These are phyloP conservation scores for Malbranchea cinnamomea DNA, from an alignment of 2,329 filamentous ascomycete species.

Conservation along the genomic window DNA sequence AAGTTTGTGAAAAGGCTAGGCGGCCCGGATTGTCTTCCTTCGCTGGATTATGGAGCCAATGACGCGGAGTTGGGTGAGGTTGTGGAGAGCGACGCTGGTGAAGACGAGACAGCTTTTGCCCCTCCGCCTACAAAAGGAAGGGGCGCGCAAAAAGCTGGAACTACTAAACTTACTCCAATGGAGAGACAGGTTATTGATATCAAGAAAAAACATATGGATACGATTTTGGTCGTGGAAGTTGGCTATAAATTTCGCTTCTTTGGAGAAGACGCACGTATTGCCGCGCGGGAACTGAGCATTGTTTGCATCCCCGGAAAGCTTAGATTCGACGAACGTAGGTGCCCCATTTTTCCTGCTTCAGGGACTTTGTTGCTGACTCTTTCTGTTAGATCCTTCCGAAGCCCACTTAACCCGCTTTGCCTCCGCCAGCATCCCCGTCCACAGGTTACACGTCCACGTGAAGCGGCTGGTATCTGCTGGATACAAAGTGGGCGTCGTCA, in stretches of 20 bases:
- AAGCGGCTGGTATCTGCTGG: constrained; percentile 85
- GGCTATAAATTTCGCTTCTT: constrained; percentile 98
- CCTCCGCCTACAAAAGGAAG: constrained; percentile 33
- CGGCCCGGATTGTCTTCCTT: constrained; percentile 62
- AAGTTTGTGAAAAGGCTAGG: constrained; percentile 86
- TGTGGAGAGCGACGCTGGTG: constrained; percentile 44
- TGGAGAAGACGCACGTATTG: constrained; percentile 80
- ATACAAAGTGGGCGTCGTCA: constrained; percentile 88
- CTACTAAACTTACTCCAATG: constrained; percentile 84
- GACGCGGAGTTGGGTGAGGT: constrained; percentile 41
- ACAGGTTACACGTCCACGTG: constrained; percentile 80
- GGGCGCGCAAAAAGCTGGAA: constrained; percentile 50
- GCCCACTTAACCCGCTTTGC: constrained; percentile 85
- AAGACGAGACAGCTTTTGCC: constrained; percentile 31
- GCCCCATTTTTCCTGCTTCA: neutral
- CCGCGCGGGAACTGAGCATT: constrained; percentile 81
- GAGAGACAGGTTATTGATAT: constrained; percentile 88
- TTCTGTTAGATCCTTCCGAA: constrained; percentile 56
- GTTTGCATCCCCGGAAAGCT: constrained; percentile 94
- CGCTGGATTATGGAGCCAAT: constrained; percentile 44
- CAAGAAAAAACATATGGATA: constrained; percentile 81
- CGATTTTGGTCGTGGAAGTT: constrained; percentile 80
- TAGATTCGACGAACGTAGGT: constrained; percentile 73
- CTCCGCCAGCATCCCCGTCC: constrained; percentile 87
- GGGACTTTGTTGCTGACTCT: constrained; percentile 5